A percentile compares a stretch with the other conserved stretches of the same genome.
Conservation (phyloP, 1,139 yeast species). For the Saccharomycopsis hybrid region DNA sequence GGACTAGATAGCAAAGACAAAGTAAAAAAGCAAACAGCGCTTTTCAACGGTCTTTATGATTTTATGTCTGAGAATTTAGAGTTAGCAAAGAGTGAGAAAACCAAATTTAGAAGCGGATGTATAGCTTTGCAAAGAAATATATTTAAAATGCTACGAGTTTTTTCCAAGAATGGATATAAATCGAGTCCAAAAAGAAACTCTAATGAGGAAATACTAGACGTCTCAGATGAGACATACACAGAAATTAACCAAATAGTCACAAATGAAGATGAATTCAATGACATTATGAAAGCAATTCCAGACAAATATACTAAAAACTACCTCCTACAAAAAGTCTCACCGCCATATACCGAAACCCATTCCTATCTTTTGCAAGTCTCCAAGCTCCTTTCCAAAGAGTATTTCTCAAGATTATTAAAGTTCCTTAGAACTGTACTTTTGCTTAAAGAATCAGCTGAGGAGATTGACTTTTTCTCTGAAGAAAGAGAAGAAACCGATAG, state of each 20-base stretch:
- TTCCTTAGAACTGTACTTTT: slow-evolving; percentile 14
- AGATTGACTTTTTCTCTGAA: slow-evolving; percentile 17
- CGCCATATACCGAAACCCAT: slow-evolving; percentile 12
- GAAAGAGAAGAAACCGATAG: not conserved
- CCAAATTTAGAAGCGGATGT: slow-evolving; percentile 6
- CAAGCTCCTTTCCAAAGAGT: slow-evolving; percentile 19
- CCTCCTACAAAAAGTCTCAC: slow-evolving; percentile 5
- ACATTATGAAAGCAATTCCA: slow-evolving; percentile 18
- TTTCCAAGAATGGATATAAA: slow-evolving; percentile 16
- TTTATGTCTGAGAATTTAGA: slow-evolving; percentile 2
- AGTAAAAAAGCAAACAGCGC: not conserved
- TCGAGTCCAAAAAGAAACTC: slow-evolving; percentile 1
- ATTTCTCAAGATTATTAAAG: slow-evolving; percentile 16
- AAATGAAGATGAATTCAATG: slow-evolving; percentile 20
- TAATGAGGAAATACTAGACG: slow-evolving; percentile 3
- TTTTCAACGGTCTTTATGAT: not conserved
- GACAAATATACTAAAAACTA: slow-evolving; percentile 11
- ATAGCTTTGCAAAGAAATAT: slow-evolving; percentile 14
- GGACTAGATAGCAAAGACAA: slow-evolving; percentile 12
- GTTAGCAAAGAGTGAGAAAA: slow-evolving; percentile 5
- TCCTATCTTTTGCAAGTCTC: slow-evolving; percentile 8
- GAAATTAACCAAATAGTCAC: slow-evolving; percentile 20
- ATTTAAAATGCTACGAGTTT: slow-evolving; percentile 19
- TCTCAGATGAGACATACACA: slow-evolving; percentile 19
- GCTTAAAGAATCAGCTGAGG: slow-evolving; percentile 16